A percentile compares a stretch with the other conserved stretches of the same genome.
Evolutionary conservation across 1,284 basidiomycete genomes (phyloP).

Genomic region (Termitomyces sp.): DNA sequence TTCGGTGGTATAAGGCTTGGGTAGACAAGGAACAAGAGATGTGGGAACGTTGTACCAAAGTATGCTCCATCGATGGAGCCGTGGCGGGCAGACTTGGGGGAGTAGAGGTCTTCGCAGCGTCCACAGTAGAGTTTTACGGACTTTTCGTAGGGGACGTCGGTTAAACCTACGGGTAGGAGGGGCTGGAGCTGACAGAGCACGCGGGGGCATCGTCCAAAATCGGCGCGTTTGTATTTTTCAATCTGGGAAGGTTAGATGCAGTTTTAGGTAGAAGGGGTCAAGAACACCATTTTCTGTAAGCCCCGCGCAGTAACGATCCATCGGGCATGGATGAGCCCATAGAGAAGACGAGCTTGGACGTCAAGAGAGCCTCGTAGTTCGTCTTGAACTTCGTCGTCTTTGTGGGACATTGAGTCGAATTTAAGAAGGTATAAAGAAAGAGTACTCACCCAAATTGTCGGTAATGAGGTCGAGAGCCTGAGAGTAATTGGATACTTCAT

Average conservation of each 20-base stretch:
- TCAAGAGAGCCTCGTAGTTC: slow-evolving; percentile 81
- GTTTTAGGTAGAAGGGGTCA: background rate
- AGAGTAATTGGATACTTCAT: slow-evolving; percentile 92
- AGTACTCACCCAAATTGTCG: slow-evolving; percentile 73
- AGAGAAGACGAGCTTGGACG: slow-evolving; percentile 84
- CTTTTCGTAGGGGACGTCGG: slow-evolving; percentile 92
- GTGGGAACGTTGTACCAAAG: slow-evolving; percentile 95
- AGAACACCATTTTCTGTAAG: slow-evolving; percentile 88
- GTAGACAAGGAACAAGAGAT: slow-evolving; percentile 93
- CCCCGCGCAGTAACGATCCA: slow-evolving; percentile 96
- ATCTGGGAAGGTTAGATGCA: slow-evolving; percentile 45
- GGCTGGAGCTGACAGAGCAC: slow-evolving; percentile 90
- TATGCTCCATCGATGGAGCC: slow-evolving; percentile 95
- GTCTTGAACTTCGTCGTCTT: slow-evolving; percentile 78
- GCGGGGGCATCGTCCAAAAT: slow-evolving; percentile 94
- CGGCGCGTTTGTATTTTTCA: slow-evolving; percentile 95
- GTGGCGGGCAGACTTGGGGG: slow-evolving; percentile 90
- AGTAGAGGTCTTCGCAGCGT: slow-evolving; percentile 94
- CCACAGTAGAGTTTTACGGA: slow-evolving; percentile 96
- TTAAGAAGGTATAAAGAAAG: background rate
- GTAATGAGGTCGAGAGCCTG: slow-evolving; percentile 96
- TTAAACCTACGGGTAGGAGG: slow-evolving; percentile 91
- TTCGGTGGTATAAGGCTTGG: slow-evolving; percentile 87
- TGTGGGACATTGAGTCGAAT: background rate
- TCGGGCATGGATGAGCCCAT: slow-evolving; percentile 94